phyloP scores from a whole-genome alignment of 169 alveolate species.

The Theileria annulata region DNA sequence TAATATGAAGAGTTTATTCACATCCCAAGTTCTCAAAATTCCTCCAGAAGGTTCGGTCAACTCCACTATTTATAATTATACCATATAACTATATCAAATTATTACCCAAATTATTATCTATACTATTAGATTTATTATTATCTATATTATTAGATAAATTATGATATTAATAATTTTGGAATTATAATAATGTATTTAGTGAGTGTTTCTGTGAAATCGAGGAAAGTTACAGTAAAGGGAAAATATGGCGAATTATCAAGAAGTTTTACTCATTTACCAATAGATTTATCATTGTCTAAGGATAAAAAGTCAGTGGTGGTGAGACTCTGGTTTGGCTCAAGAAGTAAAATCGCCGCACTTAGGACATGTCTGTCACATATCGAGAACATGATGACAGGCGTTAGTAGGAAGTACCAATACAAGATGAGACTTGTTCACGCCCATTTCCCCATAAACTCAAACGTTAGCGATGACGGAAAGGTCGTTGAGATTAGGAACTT shows the following conservation, averaged over 20 bases:
- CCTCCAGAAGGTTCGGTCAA: conserved; percentile 75
- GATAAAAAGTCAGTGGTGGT: conserved; percentile 87
- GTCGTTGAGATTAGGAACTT: conserved; percentile 97
- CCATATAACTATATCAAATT: neutral
- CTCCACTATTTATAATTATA: neutral
- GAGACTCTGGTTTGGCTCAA: conserved; percentile 93
- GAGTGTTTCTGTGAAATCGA: conserved; percentile 88
- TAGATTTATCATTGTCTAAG: conserved; percentile 89
- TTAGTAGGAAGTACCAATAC: conserved; percentile 92
- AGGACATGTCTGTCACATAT: conserved; percentile 94
- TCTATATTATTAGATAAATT: too few species aligned
- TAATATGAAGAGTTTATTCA: conserved; percentile 73
- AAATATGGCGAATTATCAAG: conserved; percentile 94
- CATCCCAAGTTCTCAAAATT: conserved; percentile 68
- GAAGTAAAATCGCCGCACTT: conserved; percentile 92
- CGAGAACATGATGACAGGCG: conserved; percentile 98
- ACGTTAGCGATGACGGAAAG: conserved; percentile 91
- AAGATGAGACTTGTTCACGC: conserved; percentile 99
- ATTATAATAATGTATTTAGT: conserved; percentile 61
- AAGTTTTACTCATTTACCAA: conserved; percentile 94
- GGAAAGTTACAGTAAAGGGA: conserved; percentile 96
- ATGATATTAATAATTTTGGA: conserved; percentile 31
- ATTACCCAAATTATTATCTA: neutral
- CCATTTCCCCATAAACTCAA: conserved; percentile 98
- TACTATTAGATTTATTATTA: neutral